Conservation (phyloP, 768 basidiomycete genomes). For the Clitopilus hobsonii region DNA sequence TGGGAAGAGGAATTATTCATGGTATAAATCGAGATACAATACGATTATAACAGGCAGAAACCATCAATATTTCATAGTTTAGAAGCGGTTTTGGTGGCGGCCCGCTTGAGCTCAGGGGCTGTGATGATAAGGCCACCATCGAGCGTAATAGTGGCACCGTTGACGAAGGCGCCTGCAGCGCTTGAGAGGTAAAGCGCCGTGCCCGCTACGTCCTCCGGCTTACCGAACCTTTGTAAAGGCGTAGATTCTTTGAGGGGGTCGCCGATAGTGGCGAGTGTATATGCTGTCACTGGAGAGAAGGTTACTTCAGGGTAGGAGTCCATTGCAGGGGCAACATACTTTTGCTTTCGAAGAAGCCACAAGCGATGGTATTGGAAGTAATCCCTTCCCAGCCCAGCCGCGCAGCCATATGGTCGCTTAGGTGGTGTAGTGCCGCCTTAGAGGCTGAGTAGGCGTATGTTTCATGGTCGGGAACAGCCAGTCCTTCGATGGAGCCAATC, state of each 20-base stretch:
- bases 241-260: conserved; percentile 36
- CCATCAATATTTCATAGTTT: conserved; percentile 20
- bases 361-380: conserved; percentile 60
- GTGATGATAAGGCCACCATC: conserved; percentile 54
- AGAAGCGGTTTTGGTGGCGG: conserved; percentile 19
- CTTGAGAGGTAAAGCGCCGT: conserved; percentile 59
- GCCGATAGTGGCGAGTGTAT: conserved; percentile 41
- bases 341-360: conserved; percentile 44
- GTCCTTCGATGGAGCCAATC: conserved; percentile 63
- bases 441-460: conserved; percentile 64
- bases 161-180: conserved; percentile 57
- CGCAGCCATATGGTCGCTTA: conserved; percentile 53
- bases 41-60: too few species aligned
- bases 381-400: conserved; percentile 54
- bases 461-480: conserved; percentile 47
- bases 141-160: conserved; percentile 56
- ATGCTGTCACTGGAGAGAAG: conserved; percentile 42
- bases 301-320: not conserved
- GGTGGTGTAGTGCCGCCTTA: conserved; percentile 59
- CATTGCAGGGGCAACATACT: conserved; percentile 17
- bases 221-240: conserved; percentile 53
- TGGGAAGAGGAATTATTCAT: too few species aligned
- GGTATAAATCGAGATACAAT: too few species aligned
- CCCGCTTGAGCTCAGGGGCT: conserved; percentile 4
- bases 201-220: conserved; percentile 61